Base-by-base conservation (phyloP, 345 rosid species). In the Populus pruinosa region DNA sequence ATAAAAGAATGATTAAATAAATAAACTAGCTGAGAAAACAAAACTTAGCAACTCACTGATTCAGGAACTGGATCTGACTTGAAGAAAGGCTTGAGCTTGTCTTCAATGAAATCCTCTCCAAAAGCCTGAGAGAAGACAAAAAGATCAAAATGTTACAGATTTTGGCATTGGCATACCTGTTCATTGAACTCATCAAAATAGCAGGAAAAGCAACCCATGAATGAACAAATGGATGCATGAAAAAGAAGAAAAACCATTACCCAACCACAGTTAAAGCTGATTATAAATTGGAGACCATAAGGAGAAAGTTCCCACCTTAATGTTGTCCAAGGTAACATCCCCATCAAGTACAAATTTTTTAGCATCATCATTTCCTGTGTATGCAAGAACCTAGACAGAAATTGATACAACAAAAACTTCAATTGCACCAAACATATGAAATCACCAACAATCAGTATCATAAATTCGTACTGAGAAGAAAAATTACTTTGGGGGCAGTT, bases 41-140 rank as follows among this genome's bases (percentile, higher is more conserved):
- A 65, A 63, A 36, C 18, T 35, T 17, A 36, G 65, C 64, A 50
- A 73, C 93, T 84, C 86, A 94, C 99, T 70, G 87, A 89, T 86
- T 89, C 95, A 16, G 99, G 99, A 83, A 94, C 80, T 76, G 97
- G 97, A 74, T 96, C 99, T 11, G 99, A 94, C 86, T 91, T 96
- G 77, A 82, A 92, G 87, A 90, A 93, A 74, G 99, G 99, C 79
- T 94, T 96, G 62, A 94, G 91, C 83, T 83, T 89, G 81, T 94
- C 95, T 74, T 85, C 92, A 74, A 91, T 67, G 79, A 96, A 94
- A 35, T 88, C 90, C 33, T 86, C 91, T 5, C 86, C 97, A 73
- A 92, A 94, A 73, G 83, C 83, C 98, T 96, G 81, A 75, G 67
- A 39, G 67, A 79, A 36, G 67, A 79, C 27, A 35, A 33, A 76